Evolutionary conservation across 495 filamentous ascomycete genomes (phyloP).

Genomic region (Massariosphaeria phaeospora): DNA sequence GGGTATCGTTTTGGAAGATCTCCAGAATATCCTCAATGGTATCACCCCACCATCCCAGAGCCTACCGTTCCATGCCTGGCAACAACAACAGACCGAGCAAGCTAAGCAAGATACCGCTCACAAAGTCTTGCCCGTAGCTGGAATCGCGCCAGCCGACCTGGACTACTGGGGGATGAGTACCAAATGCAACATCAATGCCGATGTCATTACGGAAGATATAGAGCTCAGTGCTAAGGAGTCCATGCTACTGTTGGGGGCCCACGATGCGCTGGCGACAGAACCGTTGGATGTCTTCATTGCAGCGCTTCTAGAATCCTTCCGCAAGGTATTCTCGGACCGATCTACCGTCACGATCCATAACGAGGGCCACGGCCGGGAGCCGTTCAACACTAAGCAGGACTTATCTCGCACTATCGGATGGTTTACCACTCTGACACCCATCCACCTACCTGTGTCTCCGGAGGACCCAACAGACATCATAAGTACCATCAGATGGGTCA

Average conservation of each 20-base stretch:
- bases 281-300: slow-evolving; percentile 36
- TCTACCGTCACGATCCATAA: slow-evolving; percentile 31
- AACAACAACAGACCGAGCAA: slow-evolving; percentile 20
- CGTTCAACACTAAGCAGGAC: slow-evolving; percentile 30
- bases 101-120: slow-evolving; percentile 9
- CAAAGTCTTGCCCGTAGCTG: slow-evolving; percentile 14
- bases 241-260: slow-evolving; percentile 16
- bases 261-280: slow-evolving; percentile 32
- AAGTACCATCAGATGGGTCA: slow-evolving; percentile 33
- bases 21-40: slow-evolving; percentile 28
- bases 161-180: slow-evolving; percentile 33
- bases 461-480: slow-evolving; percentile 29
- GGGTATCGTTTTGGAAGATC: slow-evolving; percentile 30
- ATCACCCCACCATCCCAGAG: slow-evolving; percentile 20
- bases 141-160: slow-evolving; percentile 12
- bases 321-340: slow-evolving; percentile 34
- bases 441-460: slow-evolving; percentile 28
- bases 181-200: slow-evolving; percentile 24
- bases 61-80: slow-evolving; percentile 30
- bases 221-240: slow-evolving; percentile 22
- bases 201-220: slow-evolving; percentile 28
- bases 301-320: slow-evolving; percentile 38
- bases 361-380: slow-evolving; percentile 39
- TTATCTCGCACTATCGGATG: slow-evolving; percentile 38
- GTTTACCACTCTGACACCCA: slow-evolving; percentile 37